Evolutionary conservation across 768 basidiomycete species (phyloP).

Genomic region (Rhodotorula diobovata): DNA sequence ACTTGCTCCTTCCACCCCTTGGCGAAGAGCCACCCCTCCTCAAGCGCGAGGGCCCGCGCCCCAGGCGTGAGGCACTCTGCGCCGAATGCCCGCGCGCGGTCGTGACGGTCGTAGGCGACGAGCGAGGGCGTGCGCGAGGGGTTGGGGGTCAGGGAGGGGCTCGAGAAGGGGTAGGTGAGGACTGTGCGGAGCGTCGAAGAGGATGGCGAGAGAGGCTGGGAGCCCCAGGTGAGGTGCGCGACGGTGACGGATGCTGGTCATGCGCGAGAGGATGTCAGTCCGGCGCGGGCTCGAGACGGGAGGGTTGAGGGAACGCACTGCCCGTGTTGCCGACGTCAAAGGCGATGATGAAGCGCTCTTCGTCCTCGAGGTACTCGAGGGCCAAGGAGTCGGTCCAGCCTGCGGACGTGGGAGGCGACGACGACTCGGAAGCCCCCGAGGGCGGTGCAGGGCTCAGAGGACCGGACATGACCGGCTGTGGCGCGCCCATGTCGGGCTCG

Average conservation of each 20-base stretch:
- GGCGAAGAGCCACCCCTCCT: constrained; percentile 17
- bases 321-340: constrained; percentile 24
- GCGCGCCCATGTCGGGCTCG: too few species aligned
- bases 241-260: constrained; percentile 16
- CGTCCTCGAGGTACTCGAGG: background rate
- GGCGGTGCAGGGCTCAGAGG: too few species aligned
- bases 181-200: constrained; percentile 14
- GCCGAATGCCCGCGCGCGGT: constrained; percentile 4
- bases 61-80: background rate
- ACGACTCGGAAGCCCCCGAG: too few species aligned
- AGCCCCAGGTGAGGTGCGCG: constrained; percentile 12
- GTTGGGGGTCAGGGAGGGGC: background rate
- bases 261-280: background rate
- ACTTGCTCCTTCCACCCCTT: constrained; percentile 27
- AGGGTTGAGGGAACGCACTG: background rate
- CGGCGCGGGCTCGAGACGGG: too few species aligned
- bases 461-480: too few species aligned
- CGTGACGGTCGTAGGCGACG: constrained; percentile 16
- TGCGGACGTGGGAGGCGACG: too few species aligned
- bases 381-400: background rate
- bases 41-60: background rate
- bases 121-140: constrained; percentile 15
- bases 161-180: constrained; percentile 5
- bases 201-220: background rate
- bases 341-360: constrained; percentile 10